A percentile compares a stretch with the other conserved stretches of the same genome.
Evolutionary conservation across 2,329 filamentous ascomycete genomes (phyloP).

Genomic region (Colletotrichum simmondsii): DNA sequence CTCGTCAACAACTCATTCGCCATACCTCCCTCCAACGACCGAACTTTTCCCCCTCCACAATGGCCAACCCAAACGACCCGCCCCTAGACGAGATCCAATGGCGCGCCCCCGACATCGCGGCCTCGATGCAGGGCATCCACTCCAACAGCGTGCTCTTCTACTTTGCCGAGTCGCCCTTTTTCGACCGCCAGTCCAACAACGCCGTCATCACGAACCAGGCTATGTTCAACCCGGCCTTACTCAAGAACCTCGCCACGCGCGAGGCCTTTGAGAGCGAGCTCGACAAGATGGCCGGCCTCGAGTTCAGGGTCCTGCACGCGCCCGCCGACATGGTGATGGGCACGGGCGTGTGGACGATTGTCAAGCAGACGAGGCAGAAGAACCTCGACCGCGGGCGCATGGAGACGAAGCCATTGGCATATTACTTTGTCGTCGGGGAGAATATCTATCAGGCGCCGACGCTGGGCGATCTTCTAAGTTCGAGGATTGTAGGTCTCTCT

Average conservation of each 20-base stretch:
- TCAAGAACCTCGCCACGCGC: slow-evolving; percentile 67
- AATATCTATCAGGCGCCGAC: slow-evolving; percentile 76
- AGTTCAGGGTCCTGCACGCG: slow-evolving; percentile 74
- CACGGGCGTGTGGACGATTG: slow-evolving; percentile 77
- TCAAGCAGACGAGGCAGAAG: slow-evolving; percentile 74
- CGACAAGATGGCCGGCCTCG: slow-evolving; percentile 72
- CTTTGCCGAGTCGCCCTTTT: slow-evolving; percentile 75
- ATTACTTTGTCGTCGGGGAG: slow-evolving; percentile 74
- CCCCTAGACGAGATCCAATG: slow-evolving; percentile 76
- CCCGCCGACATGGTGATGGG: slow-evolving; percentile 71
- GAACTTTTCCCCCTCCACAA: slow-evolving; percentile 37
- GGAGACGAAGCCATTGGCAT: slow-evolving; percentile 67
- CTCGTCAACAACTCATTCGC: not conserved
- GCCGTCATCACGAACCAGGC: slow-evolving; percentile 71
- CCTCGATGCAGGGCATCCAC: slow-evolving; percentile 68
- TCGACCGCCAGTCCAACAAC: slow-evolving; percentile 75
- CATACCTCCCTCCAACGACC: not conserved
- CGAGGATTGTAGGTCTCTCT: slow-evolving; percentile 61
- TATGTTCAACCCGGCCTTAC: slow-evolving; percentile 69
- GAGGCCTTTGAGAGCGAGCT: slow-evolving; percentile 72
- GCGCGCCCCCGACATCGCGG: slow-evolving; percentile 62
- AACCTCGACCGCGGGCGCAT: slow-evolving; percentile 61
- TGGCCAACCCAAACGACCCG: slow-evolving; percentile 59
- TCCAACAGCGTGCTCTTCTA: slow-evolving; percentile 75
- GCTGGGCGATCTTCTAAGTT: slow-evolving; percentile 68